Evolutionary conservation across 495 filamentous ascomycete genomes (phyloP), one percentile per base, ranked within the genome.

Genomic region (Glarea lozoyensis): DNA sequence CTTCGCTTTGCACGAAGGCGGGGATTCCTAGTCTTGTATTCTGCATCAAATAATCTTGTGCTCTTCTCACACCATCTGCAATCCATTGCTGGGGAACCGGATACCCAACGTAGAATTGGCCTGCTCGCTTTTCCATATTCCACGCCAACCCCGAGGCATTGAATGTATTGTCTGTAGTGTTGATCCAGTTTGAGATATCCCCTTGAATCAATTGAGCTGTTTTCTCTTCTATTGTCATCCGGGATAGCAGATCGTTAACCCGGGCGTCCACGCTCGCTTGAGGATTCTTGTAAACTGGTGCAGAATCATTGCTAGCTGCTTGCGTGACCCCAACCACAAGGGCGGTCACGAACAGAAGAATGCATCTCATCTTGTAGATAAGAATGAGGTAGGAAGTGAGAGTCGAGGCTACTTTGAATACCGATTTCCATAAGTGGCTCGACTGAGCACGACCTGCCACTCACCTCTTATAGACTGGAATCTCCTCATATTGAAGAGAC

Each of bases 221-320:
- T 57, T 86, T 86, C 37, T 86, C 82, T 52, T 79, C 67, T 30
- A 81, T 68, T 0, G 75, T 84, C 82, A 86, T 85, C 17, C 77
- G 66, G 1, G 71, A 68, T 42, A 86, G 49, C 17, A 86, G 62
- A 56, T 85, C 80, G 7, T 67, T 57, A 6, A 86, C 72, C 31
- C 82, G 65, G 38, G 66, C 70, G 34, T 83, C 79, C 10, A 83
- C 68, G 3, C 70, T 51, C 0, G 75, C 75, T 15, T 60, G 61
- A 0, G 82, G 60, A 55, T 84, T 65, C 53, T 82, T 84, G 70
- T 85, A 85, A 3, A 68, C 42, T 13, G 60, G 48, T n/a, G n/a
- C n/a, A n/a, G n/a, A n/a, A n/a, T n/a, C n/a, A n/a, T n/a, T n/a
- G n/a, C n/a, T n/a, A n/a, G n/a, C n/a, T n/a, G n/a, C n/a, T n/a